These are phyloP conservation scores for Curvularia eragrostidis DNA, from an alignment of 2,329 filamentous ascomycete genomes.

Conservation along the genomic window DNA sequence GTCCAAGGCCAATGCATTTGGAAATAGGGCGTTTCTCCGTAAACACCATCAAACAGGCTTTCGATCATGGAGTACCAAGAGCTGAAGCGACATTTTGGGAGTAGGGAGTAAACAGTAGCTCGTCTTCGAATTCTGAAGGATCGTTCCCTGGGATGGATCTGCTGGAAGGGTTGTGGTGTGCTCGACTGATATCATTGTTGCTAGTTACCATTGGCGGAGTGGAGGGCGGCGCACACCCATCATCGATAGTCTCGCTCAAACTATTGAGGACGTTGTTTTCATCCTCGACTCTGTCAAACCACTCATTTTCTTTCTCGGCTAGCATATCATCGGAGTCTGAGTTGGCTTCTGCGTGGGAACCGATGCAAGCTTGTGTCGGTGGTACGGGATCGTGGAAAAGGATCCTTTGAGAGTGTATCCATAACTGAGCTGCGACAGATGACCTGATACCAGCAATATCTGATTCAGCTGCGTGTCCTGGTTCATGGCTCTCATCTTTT, in stretches of 20 bases:
- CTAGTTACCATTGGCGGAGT: too few species aligned
- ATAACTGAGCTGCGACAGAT: constrained; percentile 11
- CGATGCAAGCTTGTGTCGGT: constrained; percentile 13
- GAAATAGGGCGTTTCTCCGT: background rate
- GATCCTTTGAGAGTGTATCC: constrained; percentile 14
- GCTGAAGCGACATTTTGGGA: background rate
- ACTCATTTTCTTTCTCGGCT: constrained; percentile 3
- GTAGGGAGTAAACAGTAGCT: constrained; percentile 2
- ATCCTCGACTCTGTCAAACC: background rate
- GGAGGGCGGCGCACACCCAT: background rate
- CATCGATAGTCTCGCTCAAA: background rate
- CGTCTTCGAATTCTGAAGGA: constrained; percentile 5
- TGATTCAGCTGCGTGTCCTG: background rate
- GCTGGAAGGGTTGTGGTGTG: background rate
- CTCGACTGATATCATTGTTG: background rate
- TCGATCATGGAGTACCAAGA: background rate
- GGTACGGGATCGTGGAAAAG: background rate
- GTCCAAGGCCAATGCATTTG: background rate
- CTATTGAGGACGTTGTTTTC: background rate
- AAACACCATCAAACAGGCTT: background rate
- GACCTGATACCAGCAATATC: background rate
- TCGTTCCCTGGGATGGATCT: too few species aligned
- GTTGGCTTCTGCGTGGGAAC: background rate
- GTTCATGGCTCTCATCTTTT: background rate
- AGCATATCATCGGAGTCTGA: constrained; percentile 19